Evolutionary conservation across 805 yeast genomes (phyloP), one percentile per base, ranked within the genome.

Genomic region (Debaryomyces tyrocola): DNA sequence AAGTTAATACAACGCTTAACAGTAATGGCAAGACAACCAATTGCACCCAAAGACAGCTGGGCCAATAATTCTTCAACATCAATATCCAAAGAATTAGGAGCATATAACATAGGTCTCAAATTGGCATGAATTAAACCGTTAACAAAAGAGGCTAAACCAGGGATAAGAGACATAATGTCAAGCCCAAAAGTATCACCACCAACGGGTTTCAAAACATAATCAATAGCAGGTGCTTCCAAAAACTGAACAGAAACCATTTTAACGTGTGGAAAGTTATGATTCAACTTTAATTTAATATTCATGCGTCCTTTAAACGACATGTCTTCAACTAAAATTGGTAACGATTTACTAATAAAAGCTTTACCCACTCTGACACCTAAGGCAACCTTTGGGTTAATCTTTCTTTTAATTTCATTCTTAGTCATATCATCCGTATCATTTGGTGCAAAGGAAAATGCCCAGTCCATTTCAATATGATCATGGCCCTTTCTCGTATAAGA

Each of bases 141-240:
- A 44, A 87, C 90, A 58, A 87, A 83, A 2, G 82, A 72, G 20
- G 88, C 77, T 59, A 87, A 78, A 51, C 94, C 94, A 4, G 96
- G 96, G 52, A 87, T 77, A 55, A 87, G 75, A 2, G 91, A 83
- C 95, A 87, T 87, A 55, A 87, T 79, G 68, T 87, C 96, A 37
- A 87, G 60, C 50, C 96, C 96, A 49, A 87, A 76, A n/a, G 91
- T 84, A 62, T 87, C 92, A 69, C 95, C 94, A 63, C 94, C 94
- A 44, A 87, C 85, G 8, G 96, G 96, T 62, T 87, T 87, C 72
- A 87, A 78, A 17, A 83, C 85, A 62, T 86, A 87, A 60, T 85
- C 91, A 59, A 87, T 85, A 27, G 77, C 74, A 33, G 94, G 94
- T 15, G 92, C 85, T 62, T 87, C 92, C 58, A 87, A 70, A 57